Conservation (phyloP, 2,329 filamentous ascomycete species). For the Thelonectria olida region DNA sequence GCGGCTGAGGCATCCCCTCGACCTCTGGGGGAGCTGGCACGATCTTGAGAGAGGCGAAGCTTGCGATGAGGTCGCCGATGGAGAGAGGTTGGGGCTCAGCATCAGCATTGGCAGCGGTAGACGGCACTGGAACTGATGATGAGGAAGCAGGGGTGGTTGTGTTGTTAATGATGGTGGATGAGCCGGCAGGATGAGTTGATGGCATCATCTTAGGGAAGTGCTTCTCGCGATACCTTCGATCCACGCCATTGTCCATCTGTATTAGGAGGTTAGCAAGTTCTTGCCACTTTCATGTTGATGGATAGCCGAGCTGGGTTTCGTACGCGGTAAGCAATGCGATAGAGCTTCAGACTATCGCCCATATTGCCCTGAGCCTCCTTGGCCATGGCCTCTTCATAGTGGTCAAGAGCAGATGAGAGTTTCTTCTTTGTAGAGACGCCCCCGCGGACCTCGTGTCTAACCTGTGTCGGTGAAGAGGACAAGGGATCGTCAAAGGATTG, state of each 20-base stretch:
- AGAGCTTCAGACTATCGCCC: conserved; percentile 87
- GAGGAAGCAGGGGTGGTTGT: not conserved
- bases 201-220: conserved; percentile 75
- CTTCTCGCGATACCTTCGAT: conserved; percentile 89
- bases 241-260: conserved; percentile 84
- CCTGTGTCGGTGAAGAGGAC: conserved; percentile 10
- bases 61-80: conserved; percentile 75
- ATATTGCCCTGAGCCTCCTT: conserved; percentile 86
- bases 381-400: conserved; percentile 92
- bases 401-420: conserved; percentile 83
- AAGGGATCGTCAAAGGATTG: conserved; percentile 46
- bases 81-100: conserved; percentile 62
- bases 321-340: conserved; percentile 90
- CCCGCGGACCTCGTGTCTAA: conserved; percentile 20
- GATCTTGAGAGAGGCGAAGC: conserved; percentile 78
- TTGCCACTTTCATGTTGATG: not conserved
- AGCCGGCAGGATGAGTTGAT: conserved; percentile 22
- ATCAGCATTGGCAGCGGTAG: conserved; percentile 9
- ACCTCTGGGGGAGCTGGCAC: conserved; percentile 72
- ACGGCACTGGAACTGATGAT: not conserved
- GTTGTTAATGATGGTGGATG: conserved; percentile 31
- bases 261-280: conserved; percentile 25
- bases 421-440: conserved; percentile 46
- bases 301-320: not conserved
- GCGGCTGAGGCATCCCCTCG: conserved; percentile 75